Evolutionary conservation across 345 rosid species (phyloP).

Genomic region (Eucalyptus regnans): DNA sequence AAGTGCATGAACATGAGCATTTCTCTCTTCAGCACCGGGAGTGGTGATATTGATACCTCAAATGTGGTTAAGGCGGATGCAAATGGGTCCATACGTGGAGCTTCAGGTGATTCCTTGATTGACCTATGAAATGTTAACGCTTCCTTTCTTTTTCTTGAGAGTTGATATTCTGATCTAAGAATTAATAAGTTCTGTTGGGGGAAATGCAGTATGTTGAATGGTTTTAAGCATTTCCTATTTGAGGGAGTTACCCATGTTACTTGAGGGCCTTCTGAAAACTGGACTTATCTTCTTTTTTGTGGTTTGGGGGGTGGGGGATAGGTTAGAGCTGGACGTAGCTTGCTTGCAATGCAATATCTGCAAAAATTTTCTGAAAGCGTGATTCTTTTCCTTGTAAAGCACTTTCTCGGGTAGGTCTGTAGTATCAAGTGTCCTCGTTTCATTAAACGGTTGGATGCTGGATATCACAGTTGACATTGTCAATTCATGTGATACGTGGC

Average conservation of each 20-base stretch:
- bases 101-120: constrained; percentile 45
- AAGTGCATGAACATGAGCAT: background rate
- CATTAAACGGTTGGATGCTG: background rate
- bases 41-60: constrained; percentile 93
- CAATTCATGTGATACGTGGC: background rate
- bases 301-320: background rate
- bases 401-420: background rate
- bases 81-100: constrained; percentile 69
- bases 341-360: background rate
- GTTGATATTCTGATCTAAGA: background rate
- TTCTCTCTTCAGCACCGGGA: constrained; percentile 58
- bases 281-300: background rate
- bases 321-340: background rate
- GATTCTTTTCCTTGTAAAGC: background rate
- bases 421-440: background rate
- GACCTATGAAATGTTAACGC: background rate
- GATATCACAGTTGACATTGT: background rate
- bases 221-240: background rate
- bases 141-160: background rate
- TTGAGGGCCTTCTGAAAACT: background rate
- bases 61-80: constrained; percentile 74
- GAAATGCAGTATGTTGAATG: background rate
- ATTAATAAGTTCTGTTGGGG: background rate
- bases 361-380: background rate
- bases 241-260: background rate